Percentiles rank a stretch among this genome's conserved stretches.
Evolutionary conservation across 2,329 filamentous ascomycete genomes (phyloP).

Genomic region (Rutstroemia sp.): DNA sequence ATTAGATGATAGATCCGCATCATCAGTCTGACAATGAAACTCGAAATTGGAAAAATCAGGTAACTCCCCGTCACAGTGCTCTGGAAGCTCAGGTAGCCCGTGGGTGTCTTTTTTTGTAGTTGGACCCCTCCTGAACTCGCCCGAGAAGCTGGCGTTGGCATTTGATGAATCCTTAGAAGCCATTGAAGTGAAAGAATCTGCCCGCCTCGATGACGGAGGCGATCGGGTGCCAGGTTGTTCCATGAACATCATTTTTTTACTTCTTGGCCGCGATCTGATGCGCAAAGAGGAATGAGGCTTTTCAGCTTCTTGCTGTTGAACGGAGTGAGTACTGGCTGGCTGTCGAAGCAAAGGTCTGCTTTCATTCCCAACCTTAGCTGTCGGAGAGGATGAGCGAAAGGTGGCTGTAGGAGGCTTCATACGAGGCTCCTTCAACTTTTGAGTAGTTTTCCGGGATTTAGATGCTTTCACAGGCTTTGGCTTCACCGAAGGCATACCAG

Average conservation of each 20-base stretch:
- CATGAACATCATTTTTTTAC: constrained; percentile 28
- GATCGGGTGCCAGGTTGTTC: constrained; percentile 14
- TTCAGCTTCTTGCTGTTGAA: background rate
- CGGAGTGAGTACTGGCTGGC: background rate
- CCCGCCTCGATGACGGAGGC: background rate
- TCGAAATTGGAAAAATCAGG: background rate
- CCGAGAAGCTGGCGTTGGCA: no score
- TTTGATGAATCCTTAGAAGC: background rate
- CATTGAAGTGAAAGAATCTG: background rate
- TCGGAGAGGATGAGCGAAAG: background rate
- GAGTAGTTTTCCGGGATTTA: background rate
- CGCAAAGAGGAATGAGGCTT: constrained; percentile 20
- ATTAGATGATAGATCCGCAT: background rate
- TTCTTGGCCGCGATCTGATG: constrained; percentile 24
- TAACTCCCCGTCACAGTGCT: background rate
- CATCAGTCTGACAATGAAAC: background rate
- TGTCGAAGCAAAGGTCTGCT: background rate
- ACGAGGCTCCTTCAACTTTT: background rate
- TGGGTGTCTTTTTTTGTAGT: no score
- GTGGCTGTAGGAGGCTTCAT: background rate
- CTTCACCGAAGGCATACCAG: background rate
- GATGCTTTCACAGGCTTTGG: background rate
- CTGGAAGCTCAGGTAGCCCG: background rate
- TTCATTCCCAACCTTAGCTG: background rate
- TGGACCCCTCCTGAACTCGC: no score